Base-by-base conservation (phyloP, 1,284 basidiomycete species). In the Exobasidium cylindrosporum region DNA sequence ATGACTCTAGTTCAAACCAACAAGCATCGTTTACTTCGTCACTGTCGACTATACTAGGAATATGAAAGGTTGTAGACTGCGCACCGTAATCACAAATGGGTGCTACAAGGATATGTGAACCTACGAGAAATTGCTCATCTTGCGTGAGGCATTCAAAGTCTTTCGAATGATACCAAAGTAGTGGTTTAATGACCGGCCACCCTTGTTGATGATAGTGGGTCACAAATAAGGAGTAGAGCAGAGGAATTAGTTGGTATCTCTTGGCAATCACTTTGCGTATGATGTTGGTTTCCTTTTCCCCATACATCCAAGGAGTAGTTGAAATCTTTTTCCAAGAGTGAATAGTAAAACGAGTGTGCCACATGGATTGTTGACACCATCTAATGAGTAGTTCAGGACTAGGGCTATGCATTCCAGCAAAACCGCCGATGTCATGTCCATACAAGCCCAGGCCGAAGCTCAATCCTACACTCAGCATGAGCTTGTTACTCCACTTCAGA, bases 251-350 rank as follows among this genome's bases (percentile, higher is more conserved):
- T 5, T 52, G 58, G 52, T 68, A 68, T 17, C 64, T 44, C 5
- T 35, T 31, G 5, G 30, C 32, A 13, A 68, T 53, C 1, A 57
- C 50, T 21, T 54, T 44, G 35, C 63, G 54, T 4, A 68, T 52
- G 26, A 58, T 32, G 23, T 56, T 56, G 7, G 49, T 65, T 17
- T 54, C 52, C 11, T 29, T 26, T 14, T 54, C 11, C 1, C 61
- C 52, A 56, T 69, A 68, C 67, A 68, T 68, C 63, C 63, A 68
- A 10, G 68, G 47, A 23, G 67, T 68, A 13, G 67, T 68, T 17
- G 67, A 69, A 11, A 69, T 46, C 30, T 62, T 40, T 28, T 68
- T 68, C 67, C 67, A 68, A 14, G 50, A 56, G 49, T 68, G 67
- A 32, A 68, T 62, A 10, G 67, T 68, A 53, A 68, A 68, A 7